A percentile compares a stretch with the other conserved stretches of the same genome.
Evolutionary conservation across 2,329 filamentous ascomycete genomes (phyloP).

Genomic region (Blumeriella jaapii): DNA sequence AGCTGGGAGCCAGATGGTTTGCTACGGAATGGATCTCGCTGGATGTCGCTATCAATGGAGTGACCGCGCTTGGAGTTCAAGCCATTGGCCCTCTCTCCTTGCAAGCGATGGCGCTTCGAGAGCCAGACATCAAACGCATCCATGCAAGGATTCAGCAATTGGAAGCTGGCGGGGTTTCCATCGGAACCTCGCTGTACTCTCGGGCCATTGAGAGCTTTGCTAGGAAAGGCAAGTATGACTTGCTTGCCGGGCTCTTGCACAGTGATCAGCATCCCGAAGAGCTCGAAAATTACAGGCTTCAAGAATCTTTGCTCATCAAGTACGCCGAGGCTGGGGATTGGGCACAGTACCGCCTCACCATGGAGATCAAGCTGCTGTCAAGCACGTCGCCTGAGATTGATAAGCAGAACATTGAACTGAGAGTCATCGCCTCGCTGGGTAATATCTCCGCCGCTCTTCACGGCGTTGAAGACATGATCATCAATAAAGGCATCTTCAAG

Average conservation of each 20-base stretch:
- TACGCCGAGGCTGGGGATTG: constrained; percentile 41
- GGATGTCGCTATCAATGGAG: constrained; percentile 57
- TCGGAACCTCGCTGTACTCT: constrained; percentile 53
- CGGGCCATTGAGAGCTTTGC: constrained; percentile 55
- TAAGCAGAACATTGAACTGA: constrained; percentile 37
- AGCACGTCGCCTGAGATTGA: constrained; percentile 28
- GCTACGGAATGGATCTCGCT: constrained; percentile 64
- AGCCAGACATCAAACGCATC: constrained; percentile 44
- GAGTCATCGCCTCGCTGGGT: constrained; percentile 27
- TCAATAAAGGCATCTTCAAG: constrained; percentile 32
- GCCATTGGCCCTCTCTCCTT: constrained; percentile 65
- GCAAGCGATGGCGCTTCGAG: constrained; percentile 63
- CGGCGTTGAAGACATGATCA: constrained; percentile 37
- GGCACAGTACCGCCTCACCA: constrained; percentile 40
- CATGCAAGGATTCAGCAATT: constrained; percentile 48
- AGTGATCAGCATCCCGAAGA: constrained; percentile 56
- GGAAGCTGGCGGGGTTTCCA: constrained; percentile 46
- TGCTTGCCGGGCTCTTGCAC: constrained; percentile 25
- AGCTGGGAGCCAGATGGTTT: constrained; percentile 68
- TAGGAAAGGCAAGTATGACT: constrained; percentile 33
- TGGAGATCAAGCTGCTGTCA: constrained; percentile 39
- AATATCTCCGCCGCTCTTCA: constrained; percentile 24
- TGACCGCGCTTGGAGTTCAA: constrained; percentile 59
- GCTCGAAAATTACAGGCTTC: constrained; percentile 42
- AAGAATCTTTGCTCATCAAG: constrained; percentile 40